phyloP scores from a whole-genome alignment of 108 stramenopile genomes.

The Stephanodiscus triporus region DNA sequence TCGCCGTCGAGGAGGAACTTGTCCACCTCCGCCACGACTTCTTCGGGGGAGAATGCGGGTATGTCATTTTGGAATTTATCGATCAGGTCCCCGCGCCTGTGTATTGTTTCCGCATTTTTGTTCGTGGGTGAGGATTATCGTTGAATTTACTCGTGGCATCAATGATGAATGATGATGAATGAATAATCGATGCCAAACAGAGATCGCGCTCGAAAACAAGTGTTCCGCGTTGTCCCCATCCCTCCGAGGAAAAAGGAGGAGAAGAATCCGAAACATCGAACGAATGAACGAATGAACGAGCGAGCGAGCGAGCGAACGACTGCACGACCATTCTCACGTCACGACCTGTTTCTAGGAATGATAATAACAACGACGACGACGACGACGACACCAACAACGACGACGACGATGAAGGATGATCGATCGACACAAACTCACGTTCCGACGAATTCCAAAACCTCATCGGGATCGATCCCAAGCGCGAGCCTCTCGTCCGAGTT shows the following conservation, averaged over 20 bases:
- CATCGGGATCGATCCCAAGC: conserved; percentile 67
- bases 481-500: conserved; percentile 71
- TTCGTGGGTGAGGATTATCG: conserved; percentile 8
- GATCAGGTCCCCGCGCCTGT: conserved; percentile 70
- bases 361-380: not conserved
- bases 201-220: too few relatives aligned
- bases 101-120: not conserved
- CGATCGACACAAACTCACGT: conserved; percentile 61
- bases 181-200: not conserved
- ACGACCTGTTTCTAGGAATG: too few relatives aligned
- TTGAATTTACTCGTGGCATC: conserved; percentile 1
- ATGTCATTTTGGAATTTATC: conserved; percentile 70
- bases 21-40: conserved; percentile 61
- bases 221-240: too few relatives aligned
- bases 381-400: not conserved
- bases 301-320: too few relatives aligned
- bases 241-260: too few relatives aligned
- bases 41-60: conserved; percentile 42
- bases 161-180: not conserved
- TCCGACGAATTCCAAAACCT: conserved; percentile 78
- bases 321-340: too few relatives aligned
- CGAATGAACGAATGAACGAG: conserved; percentile 9
- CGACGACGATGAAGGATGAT: not conserved
- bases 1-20: conserved; percentile 82
- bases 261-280: not conserved